phyloP scores from a whole-genome alignment of 176 grass and related monocot genomes.

The Pontederia crassipes region DNA sequence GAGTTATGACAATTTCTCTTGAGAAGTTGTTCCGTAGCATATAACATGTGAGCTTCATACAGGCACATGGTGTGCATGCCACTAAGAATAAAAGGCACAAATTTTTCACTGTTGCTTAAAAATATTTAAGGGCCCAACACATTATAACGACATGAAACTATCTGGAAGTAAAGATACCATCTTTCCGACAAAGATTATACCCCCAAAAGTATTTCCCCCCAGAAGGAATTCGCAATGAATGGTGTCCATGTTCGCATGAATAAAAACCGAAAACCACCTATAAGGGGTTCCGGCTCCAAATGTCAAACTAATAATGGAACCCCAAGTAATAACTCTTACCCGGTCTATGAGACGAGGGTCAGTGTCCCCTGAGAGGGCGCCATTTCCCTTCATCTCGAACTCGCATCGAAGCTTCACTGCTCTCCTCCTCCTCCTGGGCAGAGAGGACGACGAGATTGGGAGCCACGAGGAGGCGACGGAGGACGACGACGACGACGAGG shows the following conservation, averaged over 20 bases:
- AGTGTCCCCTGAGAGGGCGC: slow-evolving; percentile 54
- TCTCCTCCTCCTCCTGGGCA: neutral
- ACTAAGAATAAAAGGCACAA: neutral
- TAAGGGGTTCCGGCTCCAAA: no score
- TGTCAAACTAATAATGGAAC: no score
- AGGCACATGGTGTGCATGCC: neutral
- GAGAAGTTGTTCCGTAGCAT: no score
- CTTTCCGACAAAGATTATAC: no score
- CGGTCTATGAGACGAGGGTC: slow-evolving; percentile 53
- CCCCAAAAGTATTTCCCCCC: no score
- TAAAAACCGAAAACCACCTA: no score
- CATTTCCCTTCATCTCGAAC: slow-evolving; percentile 65
- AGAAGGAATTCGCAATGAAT: no score
- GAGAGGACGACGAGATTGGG: neutral
- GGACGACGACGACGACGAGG: slow-evolving; percentile 8
- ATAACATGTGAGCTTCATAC: no score
- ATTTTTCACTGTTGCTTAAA: neutral
- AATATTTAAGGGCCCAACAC: no score
- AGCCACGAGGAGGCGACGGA: slow-evolving; percentile 1
- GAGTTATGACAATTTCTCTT: no score
- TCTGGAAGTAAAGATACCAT: neutral
- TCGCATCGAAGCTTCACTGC: slow-evolving; percentile 46
- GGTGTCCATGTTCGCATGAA: no score
- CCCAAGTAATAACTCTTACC: slow-evolving; percentile 20
- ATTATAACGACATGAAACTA: neutral